phyloP scores from a whole-genome alignment of 805 yeast species.

The Candida dajiaensis region DNA sequence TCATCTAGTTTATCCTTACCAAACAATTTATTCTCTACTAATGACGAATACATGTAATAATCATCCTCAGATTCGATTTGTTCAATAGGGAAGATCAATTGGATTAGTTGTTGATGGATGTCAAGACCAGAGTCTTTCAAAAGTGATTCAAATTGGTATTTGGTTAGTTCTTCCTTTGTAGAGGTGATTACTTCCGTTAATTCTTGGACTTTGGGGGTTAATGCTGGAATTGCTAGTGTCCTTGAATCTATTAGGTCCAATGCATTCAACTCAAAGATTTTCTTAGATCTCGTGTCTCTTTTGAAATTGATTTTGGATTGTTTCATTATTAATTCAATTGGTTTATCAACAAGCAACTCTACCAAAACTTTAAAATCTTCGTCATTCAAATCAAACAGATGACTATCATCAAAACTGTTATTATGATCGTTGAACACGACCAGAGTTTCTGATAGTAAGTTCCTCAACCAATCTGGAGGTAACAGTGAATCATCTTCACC shows the following conservation, averaged over 20 bases:
- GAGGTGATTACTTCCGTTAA: conserved; percentile 28
- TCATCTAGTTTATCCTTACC: conserved; percentile 35
- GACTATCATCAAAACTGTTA: conserved; percentile 8
- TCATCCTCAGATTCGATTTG: conserved; percentile 48
- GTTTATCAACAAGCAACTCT: conserved; percentile 36
- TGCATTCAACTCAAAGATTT: conserved; percentile 50
- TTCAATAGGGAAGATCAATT: conserved; percentile 63
- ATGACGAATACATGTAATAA: conserved; percentile 58
- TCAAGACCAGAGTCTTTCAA: conserved; percentile 47
- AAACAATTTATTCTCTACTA: conserved; percentile 55
- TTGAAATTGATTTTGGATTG: conserved; percentile 25
- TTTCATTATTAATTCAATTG: conserved; percentile 24
- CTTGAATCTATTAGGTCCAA: conserved; percentile 52
- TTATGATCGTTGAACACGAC: conserved; percentile 34
- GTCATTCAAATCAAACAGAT: conserved; percentile 35
- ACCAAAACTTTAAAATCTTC: conserved; percentile 33
- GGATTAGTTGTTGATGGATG: conserved; percentile 57
- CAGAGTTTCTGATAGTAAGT: conserved; percentile 55
- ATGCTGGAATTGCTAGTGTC: conserved; percentile 40
- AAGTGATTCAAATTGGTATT: conserved; percentile 41
- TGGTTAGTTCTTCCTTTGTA: conserved; percentile 34
- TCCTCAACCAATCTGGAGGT: conserved; percentile 80
- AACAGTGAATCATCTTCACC: conserved; percentile 47
- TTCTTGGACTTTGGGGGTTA: conserved; percentile 28
- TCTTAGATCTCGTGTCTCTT: conserved; percentile 22